Base-by-base conservation (phyloP, 495 filamentous ascomycete species). In the Geoglossum glabrum region DNA sequence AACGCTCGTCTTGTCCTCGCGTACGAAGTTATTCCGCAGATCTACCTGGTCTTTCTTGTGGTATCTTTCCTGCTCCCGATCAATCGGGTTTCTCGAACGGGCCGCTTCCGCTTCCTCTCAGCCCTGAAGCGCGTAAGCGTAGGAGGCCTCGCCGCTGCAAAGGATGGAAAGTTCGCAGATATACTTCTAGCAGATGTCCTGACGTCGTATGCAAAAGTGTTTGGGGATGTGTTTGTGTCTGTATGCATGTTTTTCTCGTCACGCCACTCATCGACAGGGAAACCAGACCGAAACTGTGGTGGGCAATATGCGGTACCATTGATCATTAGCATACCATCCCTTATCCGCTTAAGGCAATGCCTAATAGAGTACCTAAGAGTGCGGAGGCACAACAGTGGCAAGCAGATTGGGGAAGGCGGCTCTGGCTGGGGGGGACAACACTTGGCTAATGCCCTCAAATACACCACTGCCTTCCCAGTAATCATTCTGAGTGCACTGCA, bases 131-230 rank as follows among this genome's bases (percentile, higher is more conserved):
- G 87, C 31, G 78, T 95, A 47, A 76, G 74, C 61, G 72, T 92
- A 47, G 87, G 87, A 31, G 86, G 87, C 0, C 68, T 95, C n/a
- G 86, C 88, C 9, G 79, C 86, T 67, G 68, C 82, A 7, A 78
- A 84, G 54, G 81, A 89, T 71, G 86, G 86, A 38, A 93, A 90
- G 64, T 98, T 98, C 64, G 88, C 86, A 45, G 92, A 98, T 65
- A 83, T 97, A 57, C 71, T 98, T 43, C 75, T 97, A n/a, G 89
- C 92, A 8, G 92, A 98, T 75, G 90, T 84, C 34, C 70, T 98
- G 59, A 98, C 92, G 9, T 90, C 85, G 61, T 98, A 97, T 67
- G 83, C 92, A 46, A 94, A 89, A 63, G 81, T 95, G 27, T 72
- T 96, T 1, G 90, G 81, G 3, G 93, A 97, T 67, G 70, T 95